These are phyloP conservation scores for Fraxinus dipetala DNA, from an alignment of 305 asterid genomes.

Conservation along the genomic window DNA sequence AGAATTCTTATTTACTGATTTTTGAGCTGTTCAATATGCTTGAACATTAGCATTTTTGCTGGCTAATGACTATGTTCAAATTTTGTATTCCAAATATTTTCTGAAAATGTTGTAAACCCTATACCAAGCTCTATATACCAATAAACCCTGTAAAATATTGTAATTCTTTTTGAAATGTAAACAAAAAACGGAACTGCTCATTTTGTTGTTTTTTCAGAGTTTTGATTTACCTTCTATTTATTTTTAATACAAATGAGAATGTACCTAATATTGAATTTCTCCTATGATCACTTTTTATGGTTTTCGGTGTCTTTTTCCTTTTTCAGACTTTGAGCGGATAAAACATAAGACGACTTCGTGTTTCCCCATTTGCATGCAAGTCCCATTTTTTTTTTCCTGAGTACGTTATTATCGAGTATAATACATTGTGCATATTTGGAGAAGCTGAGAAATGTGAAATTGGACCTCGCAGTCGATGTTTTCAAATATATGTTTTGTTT, in stretches of 20 bases:
- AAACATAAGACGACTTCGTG: neutral
- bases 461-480: neutral
- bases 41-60: neutral
- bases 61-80: neutral
- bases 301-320: neutral
- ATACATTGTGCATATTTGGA: neutral
- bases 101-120: neutral
- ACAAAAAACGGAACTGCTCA: neutral
- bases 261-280: neutral
- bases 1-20: neutral
- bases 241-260: neutral
- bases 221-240: neutral
- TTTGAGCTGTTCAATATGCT: neutral
- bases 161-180: neutral
- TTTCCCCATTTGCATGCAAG: neutral
- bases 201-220: neutral
- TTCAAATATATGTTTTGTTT: neutral
- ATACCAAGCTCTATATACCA: neutral
- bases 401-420: neutral
- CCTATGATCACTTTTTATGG: neutral
- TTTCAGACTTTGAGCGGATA: neutral
- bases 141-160: neutral
- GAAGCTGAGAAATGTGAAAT: neutral
- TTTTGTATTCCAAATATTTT: neutral
- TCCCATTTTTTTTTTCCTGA: no score